Base-by-base conservation (phyloP, 2,329 filamentous ascomycete genomes). In the Fusarium multiceps region DNA sequence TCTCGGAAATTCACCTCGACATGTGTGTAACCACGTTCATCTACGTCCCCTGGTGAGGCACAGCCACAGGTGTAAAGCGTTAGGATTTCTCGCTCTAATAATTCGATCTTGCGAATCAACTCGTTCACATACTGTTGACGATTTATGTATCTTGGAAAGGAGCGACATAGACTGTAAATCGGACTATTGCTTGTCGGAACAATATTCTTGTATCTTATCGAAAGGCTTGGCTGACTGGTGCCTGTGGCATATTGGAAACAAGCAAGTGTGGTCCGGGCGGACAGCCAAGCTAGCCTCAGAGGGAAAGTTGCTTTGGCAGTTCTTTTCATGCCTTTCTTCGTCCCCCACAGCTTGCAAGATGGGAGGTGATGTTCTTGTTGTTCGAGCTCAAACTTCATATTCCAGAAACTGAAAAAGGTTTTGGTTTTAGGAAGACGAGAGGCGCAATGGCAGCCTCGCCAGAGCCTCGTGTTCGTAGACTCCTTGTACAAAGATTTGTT, bases 111-210 rank as follows among this genome's bases (percentile, higher is more conserved):
- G 9, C 2, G 20, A 11, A 43, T 13, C 4, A 6, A n/a, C n/a
- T n/a, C n/a, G n/a, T n/a, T n/a, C n/a, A n/a, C n/a, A n/a, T n/a
- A n/a, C n/a, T n/a, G n/a, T n/a, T n/a, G n/a, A n/a, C n/a, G n/a
- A n/a, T n/a, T n/a, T n/a, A n/a, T n/a, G n/a, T n/a, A n/a, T n/a
- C n/a, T n/a, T n/a, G n/a, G n/a, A n/a, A 23, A 23, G 23, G 23
- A 4, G 23, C 5, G 23, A 23, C 23, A 23, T 23, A 23, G 23
- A 6, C 23, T 23, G 5, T 2, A 27, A 18, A 55, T 13, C 5
- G 53, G 46, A n/a, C 46, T 53, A 3, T 42, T 1, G 0, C 0
- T 0, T 4, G 1, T 0, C 1, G 2, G 18, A 25, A 58, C 18
- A 14, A 43, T 2, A 16, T 34, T 53, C 18, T 3, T 58, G 7